Percentiles rank a stretch among this genome's conserved stretches.
Conservation (phyloP, 1,284 basidiomycete species). For the Laetiporus sulphureus region DNA sequence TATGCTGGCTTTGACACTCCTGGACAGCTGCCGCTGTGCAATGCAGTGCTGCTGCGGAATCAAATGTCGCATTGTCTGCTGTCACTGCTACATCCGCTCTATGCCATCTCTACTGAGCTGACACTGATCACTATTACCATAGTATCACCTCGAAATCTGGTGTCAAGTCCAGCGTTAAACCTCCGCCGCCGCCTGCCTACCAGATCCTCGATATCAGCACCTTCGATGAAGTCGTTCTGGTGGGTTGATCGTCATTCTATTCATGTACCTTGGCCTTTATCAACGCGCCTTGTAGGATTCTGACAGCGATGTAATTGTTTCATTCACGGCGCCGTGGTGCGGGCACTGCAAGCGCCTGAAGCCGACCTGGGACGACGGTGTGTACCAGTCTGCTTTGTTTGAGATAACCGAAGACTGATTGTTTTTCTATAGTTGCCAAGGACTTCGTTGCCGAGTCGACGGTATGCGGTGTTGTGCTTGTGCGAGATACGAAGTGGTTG, state of each 20-base stretch:
- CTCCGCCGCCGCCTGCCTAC: constrained; percentile 73
- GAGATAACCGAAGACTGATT: constrained; percentile 2
- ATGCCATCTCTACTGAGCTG: not conserved
- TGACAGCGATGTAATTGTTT: constrained; percentile 81
- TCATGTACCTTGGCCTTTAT: not conserved
- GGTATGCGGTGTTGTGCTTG: constrained; percentile 33
- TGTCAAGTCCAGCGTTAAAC: constrained; percentile 81
- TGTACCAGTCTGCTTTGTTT: constrained; percentile 1
- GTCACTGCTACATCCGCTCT: not conserved
- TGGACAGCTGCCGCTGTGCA: not conserved
- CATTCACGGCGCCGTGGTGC: constrained; percentile 89
- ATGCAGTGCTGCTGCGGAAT: too few relatives aligned
- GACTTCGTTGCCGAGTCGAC: constrained; percentile 75
- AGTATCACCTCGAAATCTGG: constrained; percentile 75
- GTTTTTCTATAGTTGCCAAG: constrained; percentile 48
- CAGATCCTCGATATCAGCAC: constrained; percentile 63
- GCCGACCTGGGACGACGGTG: constrained; percentile 75
- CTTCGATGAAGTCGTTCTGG: constrained; percentile 74
- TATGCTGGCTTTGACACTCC: not conserved
- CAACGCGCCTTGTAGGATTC: constrained; percentile 43
- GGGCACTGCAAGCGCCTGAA: constrained; percentile 87
- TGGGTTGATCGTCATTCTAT: constrained; percentile 21
- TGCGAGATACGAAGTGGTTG: not conserved
- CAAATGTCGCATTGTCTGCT: not conserved
- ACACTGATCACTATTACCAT: not conserved